Percentiles rank a stretch among this genome's conserved stretches.
Evolutionary conservation across 768 basidiomycete species (phyloP).

Genomic region (Neoboletus subvelutipes): DNA sequence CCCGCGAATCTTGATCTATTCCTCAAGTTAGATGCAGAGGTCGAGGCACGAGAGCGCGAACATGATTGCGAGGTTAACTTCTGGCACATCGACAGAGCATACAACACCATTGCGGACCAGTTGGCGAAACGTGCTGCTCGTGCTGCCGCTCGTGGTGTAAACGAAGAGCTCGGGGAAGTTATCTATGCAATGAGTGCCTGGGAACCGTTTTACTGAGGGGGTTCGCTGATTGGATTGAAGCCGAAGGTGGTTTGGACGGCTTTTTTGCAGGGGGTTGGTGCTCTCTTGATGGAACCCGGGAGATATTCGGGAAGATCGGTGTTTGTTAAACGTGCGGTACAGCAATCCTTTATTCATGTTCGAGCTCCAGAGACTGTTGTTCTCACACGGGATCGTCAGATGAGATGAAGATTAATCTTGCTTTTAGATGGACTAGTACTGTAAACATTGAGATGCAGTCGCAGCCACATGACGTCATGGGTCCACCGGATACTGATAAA

Average conservation of each 20-base stretch:
- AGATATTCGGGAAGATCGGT: neutral
- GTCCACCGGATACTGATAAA: no score
- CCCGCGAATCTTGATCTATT: constrained; percentile 12
- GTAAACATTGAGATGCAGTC: no score
- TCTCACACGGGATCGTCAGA: neutral
- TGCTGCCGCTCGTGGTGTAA: neutral
- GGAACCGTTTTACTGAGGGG: neutral
- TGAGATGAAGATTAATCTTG: no score
- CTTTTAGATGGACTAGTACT: no score
- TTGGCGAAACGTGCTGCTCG: constrained; percentile 14
- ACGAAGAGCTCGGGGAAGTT: neutral
- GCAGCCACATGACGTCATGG: neutral
- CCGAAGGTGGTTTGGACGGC: neutral
- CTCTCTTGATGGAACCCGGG: neutral
- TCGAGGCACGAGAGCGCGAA: neutral
- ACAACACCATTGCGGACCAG: constrained; percentile 25
- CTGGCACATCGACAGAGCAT: constrained; percentile 23
- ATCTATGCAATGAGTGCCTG: neutral
- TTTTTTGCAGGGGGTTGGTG: neutral
- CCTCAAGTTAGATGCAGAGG: neutral
- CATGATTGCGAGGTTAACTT: constrained; percentile 20
- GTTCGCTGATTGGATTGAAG: neutral
- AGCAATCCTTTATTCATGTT: neutral
- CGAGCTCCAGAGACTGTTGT: neutral
- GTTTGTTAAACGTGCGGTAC: neutral